phyloP scores from a whole-genome alignment of 2,329 filamentous ascomycete species.

The Colletotrichum cordylinicola region DNA sequence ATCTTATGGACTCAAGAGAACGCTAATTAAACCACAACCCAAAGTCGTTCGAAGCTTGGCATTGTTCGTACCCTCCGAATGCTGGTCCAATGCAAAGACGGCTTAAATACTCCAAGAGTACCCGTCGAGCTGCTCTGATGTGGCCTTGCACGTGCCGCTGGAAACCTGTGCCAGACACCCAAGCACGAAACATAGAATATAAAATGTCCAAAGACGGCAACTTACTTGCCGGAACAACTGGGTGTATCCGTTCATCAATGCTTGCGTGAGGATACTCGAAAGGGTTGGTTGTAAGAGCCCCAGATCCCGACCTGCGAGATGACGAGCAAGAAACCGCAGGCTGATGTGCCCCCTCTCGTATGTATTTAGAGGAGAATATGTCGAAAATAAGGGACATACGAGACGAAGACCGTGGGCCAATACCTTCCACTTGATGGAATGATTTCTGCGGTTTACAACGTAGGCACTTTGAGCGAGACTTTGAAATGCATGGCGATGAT shows the following conservation, averaged over 20 bases:
- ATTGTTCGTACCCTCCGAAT: rapidly evolving
- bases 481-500: rapidly evolving
- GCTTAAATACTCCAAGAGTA: rapidly evolving
- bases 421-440: rapidly evolving
- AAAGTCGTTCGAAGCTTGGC: no score
- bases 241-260: no score
- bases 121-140: not conserved
- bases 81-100: not conserved
- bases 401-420: rapidly evolving
- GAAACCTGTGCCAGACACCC: no score
- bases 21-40: not conserved
- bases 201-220: no score
- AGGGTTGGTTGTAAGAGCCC: rapidly evolving
- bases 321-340: not conserved
- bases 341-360: not conserved
- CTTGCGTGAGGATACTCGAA: no score
- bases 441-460: rapidly evolving
- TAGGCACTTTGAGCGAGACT: not conserved
- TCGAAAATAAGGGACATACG: not conserved
- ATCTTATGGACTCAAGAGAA: not conserved
- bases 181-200: no score
- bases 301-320: not conserved
- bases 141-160: not conserved
- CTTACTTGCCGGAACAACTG: no score
- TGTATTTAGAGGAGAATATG: not conserved